Conservation (phyloP, 805 yeast species). For the Jamesozyma piceae region DNA sequence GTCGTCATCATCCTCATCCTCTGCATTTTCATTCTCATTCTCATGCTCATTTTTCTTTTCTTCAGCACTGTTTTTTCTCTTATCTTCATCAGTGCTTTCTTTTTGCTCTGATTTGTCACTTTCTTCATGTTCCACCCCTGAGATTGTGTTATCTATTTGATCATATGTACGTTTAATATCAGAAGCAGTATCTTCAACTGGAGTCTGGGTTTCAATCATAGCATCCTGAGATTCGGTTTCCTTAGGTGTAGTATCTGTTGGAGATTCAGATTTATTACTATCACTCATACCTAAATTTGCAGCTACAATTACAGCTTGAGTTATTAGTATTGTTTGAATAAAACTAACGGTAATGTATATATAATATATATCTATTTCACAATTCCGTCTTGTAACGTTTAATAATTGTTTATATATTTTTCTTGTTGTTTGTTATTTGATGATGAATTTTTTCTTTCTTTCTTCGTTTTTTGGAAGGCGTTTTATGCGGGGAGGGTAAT, state of each 20-base stretch:
- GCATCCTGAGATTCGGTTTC: not conserved
- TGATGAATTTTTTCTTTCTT: not conserved
- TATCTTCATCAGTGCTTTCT: constrained; percentile 2
- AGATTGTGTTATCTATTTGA: not conserved
- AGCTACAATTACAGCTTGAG: not conserved
- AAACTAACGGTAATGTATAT: too few species aligned
- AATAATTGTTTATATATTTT: too few species aligned
- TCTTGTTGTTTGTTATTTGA: not conserved
- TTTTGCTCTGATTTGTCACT: not conserved
- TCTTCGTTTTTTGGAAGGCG: not conserved
- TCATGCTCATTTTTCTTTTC: constrained; percentile 27
- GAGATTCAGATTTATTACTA: not conserved
- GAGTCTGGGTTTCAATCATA: not conserved
- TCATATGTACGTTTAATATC: constrained; percentile 3
- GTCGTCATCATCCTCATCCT: constrained; percentile 40
- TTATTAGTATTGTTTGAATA: not conserved
- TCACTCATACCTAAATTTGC: not conserved
- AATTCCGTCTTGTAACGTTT: too few species aligned
- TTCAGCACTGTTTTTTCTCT: not conserved
- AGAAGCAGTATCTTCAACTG: not conserved
- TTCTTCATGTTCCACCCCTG: not conserved
- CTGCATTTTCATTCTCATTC: constrained; percentile 36
- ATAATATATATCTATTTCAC: too few species aligned
- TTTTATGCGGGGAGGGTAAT: not conserved
- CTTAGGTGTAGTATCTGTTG: not conserved